A percentile compares a stretch with the other conserved stretches of the same genome.
These are phyloP conservation scores for Suillus discolor DNA, from an alignment of 768 basidiomycete genomes.

Conservation along the genomic window DNA sequence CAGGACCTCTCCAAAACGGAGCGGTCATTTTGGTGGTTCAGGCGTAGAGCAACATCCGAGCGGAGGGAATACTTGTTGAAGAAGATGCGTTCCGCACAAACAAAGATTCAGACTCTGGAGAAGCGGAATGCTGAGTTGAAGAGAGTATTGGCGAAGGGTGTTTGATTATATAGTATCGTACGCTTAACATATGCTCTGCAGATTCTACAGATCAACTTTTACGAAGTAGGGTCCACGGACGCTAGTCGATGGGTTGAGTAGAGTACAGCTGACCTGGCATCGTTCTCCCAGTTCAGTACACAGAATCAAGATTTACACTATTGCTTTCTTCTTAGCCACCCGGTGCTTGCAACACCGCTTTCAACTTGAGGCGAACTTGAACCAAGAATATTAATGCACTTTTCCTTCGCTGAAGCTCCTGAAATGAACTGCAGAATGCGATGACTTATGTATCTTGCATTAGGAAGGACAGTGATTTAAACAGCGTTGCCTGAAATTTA, in stretches of 20 bases:
- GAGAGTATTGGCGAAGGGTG: slow-evolving; percentile 49
- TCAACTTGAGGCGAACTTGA: no score
- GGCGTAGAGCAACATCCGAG: slow-evolving; percentile 51
- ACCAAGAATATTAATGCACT: neutral
- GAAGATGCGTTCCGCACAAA: slow-evolving; percentile 73
- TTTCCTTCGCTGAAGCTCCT: neutral
- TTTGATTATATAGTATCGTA: slow-evolving; percentile 18
- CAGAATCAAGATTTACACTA: neutral
- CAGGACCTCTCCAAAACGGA: slow-evolving; percentile 61
- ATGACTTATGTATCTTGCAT: neutral
- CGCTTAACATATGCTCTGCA: neutral
- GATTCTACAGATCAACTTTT: neutral
- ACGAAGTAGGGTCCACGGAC: neutral
- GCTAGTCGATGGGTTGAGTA: neutral
- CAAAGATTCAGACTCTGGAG: slow-evolving; percentile 71
- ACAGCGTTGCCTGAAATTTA: neutral
- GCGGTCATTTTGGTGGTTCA: slow-evolving; percentile 46
- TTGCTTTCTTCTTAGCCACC: neutral
- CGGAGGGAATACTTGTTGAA: slow-evolving; percentile 69
- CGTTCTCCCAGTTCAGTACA: neutral
- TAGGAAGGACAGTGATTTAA: neutral
- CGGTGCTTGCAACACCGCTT: neutral
- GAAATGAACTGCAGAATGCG: neutral
- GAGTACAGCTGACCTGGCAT: neutral
- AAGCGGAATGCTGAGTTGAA: slow-evolving; percentile 70